phyloP scores from a whole-genome alignment of 768 basidiomycete genomes.

The Lactarius indigo region DNA sequence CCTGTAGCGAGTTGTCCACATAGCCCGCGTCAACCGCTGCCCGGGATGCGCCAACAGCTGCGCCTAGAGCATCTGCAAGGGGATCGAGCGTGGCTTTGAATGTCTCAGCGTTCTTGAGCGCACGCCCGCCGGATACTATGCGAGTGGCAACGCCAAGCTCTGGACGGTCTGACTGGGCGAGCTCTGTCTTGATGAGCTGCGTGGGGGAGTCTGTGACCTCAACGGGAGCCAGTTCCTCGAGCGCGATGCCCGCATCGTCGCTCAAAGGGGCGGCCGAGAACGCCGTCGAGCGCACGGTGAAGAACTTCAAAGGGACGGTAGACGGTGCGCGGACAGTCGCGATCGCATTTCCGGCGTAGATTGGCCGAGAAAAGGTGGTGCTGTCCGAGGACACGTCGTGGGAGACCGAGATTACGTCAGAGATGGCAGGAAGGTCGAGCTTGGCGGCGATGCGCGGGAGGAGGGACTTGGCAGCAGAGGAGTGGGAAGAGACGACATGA shows the following conservation, averaged over 20 bases:
- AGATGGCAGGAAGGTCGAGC: constrained; percentile 87
- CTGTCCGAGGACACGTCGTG: constrained; percentile 66
- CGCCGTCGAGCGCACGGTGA: constrained; percentile 90
- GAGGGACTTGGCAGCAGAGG: constrained; percentile 87
- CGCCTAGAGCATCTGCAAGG: constrained; percentile 88
- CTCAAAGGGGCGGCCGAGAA: constrained; percentile 65
- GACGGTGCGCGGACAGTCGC: constrained; percentile 80
- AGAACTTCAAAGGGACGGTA: constrained; percentile 83
- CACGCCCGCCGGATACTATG: constrained; percentile 93
- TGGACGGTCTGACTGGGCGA: constrained; percentile 89
- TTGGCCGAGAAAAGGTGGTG: constrained; percentile 88
- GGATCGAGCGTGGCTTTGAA: constrained; percentile 85
- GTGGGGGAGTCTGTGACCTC: constrained; percentile 53
- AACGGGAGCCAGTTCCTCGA: constrained; percentile 60
- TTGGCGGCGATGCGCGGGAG: constrained; percentile 88
- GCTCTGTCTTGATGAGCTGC: constrained; percentile 65
- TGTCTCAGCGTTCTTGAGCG: constrained; percentile 91
- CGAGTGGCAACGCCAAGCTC: constrained; percentile 84
- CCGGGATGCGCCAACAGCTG: constrained; percentile 96
- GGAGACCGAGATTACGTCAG: constrained; percentile 82
- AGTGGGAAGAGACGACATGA: constrained; percentile 89
- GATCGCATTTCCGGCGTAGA: constrained; percentile 98
- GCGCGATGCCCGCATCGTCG: constrained; percentile 52
- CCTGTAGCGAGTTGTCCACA: constrained; percentile 95
- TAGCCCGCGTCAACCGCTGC: constrained; percentile 99